Evolutionary conservation across 2,329 filamentous ascomycete genomes (phyloP), one percentile per base, ranked within the genome.

Genomic region (Cryphonectria naterciae): DNA sequence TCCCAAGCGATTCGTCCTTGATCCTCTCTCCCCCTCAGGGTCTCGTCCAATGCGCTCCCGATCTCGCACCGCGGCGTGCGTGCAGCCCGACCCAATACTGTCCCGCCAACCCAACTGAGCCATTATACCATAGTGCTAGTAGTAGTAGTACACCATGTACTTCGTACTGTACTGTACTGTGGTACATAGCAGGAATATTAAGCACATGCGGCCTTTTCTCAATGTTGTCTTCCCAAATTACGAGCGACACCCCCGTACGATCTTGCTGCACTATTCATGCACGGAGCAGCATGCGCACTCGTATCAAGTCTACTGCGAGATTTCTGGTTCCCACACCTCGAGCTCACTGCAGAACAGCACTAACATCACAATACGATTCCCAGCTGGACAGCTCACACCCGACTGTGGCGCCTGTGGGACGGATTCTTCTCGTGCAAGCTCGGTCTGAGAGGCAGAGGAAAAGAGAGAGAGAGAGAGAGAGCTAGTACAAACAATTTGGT

Each of bases 161-260:
- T 49, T 7, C 11, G 22, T 22, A 49, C 46, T 49, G 46, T 49
- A 49, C 22, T 49, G 46, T 60, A 68, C 61, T 69, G 52, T 61
- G 43, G 43, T 64, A 54, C 52, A 8, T 35, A 28, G 62, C 37
- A 54, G 41, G 63, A 64, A 56, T 49, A 60, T 56, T 67, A 54
- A 35, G 52, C 37, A 60, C 60, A 70, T 62, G 58, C 39, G 66
- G 65, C 32, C 54, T 37, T 39, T 39, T 39, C 13, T 43, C 65
- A 46, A 54, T 60, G 54, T 68, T 69, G 66, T 71, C 54, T 66
- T 70, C 32, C 32, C 70, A 74, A 67, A 74, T 74, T 74, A 68
- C 72, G 73, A 74, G 68, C 71, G 71, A 73, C 68, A 69, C 52
- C 62, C 56, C 67, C 43, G 72, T 68, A 72, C 66, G 68, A 71